Conservation (phyloP, 345 rosid species). For the Brassica carinata region DNA sequence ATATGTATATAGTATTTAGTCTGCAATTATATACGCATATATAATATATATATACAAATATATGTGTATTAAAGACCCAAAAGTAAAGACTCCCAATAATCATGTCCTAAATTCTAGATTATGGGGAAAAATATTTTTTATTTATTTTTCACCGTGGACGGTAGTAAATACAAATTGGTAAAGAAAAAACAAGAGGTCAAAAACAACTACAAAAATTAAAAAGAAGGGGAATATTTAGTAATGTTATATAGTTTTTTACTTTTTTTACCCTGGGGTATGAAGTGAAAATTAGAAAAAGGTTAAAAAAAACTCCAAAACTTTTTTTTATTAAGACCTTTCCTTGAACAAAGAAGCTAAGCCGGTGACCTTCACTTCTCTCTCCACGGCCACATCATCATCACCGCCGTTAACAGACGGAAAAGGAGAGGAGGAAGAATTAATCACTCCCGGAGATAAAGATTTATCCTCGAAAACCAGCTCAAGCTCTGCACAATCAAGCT, state of each 20-base stretch:
- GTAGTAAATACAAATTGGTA: conserved; percentile 31
- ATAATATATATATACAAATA: too few species aligned
- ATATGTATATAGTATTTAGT: too few species aligned
- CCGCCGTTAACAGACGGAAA: conserved; percentile 7
- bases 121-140: neutral
- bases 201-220: conserved; percentile 14
- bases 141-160: conserved; percentile 30
- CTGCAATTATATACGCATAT: too few species aligned
- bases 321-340: conserved; percentile 54
- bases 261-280: conserved; percentile 34
- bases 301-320: conserved; percentile 39
- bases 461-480: conserved; percentile 70
- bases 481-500: conserved; percentile 42
- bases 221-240: conserved; percentile 16
- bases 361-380: conserved; percentile 70
- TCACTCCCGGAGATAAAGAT: conserved; percentile 14
- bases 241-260: conserved; percentile 25
- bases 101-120: conserved; percentile 15
- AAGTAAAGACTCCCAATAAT: too few species aligned
- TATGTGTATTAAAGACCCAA: too few species aligned
- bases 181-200: conserved; percentile 25
- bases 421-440: conserved; percentile 26
- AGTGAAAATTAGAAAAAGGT: conserved; percentile 3
- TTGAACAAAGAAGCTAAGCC: conserved; percentile 86
- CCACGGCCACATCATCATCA: conserved; percentile 41